Conservation (phyloP, 2,329 filamentous ascomycete genomes). For the Aspergillus sp. region DNA sequence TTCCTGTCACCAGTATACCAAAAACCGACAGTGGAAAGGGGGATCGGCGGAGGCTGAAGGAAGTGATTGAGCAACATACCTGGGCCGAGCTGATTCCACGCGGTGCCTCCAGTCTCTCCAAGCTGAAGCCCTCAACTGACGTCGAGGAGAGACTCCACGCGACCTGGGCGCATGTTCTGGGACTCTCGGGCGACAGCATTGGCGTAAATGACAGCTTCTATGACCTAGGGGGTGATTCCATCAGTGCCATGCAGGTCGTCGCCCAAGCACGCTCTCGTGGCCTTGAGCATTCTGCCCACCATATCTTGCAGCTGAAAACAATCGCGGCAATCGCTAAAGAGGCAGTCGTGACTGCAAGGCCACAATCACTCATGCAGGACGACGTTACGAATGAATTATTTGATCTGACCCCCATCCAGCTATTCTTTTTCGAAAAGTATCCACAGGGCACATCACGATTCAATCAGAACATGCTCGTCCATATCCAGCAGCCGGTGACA, state of each 20-base stretch:
- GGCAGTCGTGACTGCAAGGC: not conserved
- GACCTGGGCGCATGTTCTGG: too few species aligned
- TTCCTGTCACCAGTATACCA: too few species aligned
- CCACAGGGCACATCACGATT: slow-evolving; percentile 15
- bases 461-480: slow-evolving; percentile 24
- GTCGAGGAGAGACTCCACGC: too few species aligned
- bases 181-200: too few species aligned
- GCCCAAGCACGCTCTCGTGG: not conserved
- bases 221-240: not conserved
- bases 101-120: too few species aligned
- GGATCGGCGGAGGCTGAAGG: too few species aligned
- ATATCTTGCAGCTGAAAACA: not conserved
- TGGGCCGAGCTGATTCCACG: too few species aligned
- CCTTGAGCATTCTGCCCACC: not conserved
- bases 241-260: slow-evolving; percentile 1
- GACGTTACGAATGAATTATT: not conserved
- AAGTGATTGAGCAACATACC: too few species aligned
- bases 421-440: slow-evolving; percentile 16
- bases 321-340: not conserved
- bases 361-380: not conserved
- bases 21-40: too few species aligned
- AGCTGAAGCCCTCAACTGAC: too few species aligned
- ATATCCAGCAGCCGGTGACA: slow-evolving; percentile 6
- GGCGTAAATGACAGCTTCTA: not conserved
- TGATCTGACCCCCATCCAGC: slow-evolving; percentile 23